Evolutionary conservation across 2,329 filamentous ascomycete species (phyloP).

Genomic region (Penicillium hesseltinei): DNA sequence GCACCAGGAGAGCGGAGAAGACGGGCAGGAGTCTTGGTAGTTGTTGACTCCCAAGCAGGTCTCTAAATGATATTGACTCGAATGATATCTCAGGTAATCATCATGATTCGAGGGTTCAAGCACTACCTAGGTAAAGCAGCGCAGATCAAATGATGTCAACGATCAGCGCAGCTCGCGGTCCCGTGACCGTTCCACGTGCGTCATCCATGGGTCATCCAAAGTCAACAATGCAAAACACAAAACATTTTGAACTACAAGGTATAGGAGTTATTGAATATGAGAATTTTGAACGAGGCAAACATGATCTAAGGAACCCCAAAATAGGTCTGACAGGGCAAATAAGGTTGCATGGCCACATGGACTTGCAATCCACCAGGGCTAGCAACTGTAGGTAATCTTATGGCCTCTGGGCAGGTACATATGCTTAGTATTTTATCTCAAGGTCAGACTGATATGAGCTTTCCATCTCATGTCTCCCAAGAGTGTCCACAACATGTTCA

Average conservation of each 20-base stretch:
- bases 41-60: not conserved
- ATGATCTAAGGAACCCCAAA: not conserved
- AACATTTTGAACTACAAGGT: no score
- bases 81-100: not conserved
- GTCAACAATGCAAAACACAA: not conserved
- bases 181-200: constrained; percentile 13
- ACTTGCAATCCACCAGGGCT: not conserved
- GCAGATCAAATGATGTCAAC: not conserved
- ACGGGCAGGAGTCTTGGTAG: not conserved
- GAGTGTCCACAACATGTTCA: not conserved
- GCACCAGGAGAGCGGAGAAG: not conserved
- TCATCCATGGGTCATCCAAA: not conserved
- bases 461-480: not conserved
- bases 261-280: not conserved
- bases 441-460: not conserved
- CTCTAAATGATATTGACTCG: not conserved
- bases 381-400: not conserved
- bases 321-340: not conserved
- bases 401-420: not conserved
- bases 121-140: not conserved
- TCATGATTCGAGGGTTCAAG: not conserved
- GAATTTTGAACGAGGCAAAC: not conserved
- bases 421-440: not conserved
- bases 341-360: constrained; percentile 8
- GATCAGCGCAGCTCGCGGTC: not conserved